Conservation (phyloP, 805 yeast species). For the Zygoascus ofunaensis region DNA sequence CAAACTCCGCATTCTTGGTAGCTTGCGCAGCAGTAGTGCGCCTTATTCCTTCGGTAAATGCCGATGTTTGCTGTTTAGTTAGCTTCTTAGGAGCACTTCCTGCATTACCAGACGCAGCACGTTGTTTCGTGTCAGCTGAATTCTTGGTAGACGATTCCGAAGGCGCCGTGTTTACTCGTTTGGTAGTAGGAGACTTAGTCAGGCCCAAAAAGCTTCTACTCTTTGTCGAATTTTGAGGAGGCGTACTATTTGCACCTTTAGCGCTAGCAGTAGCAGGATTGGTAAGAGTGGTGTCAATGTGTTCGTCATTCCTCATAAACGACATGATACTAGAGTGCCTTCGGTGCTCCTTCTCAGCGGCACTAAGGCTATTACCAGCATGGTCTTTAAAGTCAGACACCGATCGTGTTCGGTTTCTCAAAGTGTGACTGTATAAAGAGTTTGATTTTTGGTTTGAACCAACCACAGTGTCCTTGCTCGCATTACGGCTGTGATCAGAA, state of each 20-base stretch:
- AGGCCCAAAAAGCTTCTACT: conserved; percentile 3
- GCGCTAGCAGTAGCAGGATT: not conserved
- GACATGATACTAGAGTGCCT: conserved; percentile 20
- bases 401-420: conserved; percentile 13
- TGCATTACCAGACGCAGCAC: conserved; percentile 1
- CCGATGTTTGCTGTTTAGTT: conserved; percentile 33
- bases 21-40: conserved; percentile 69
- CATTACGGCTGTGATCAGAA: conserved; percentile 7
- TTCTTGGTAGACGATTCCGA: not conserved
- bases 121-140: not conserved
- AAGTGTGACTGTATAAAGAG: conserved; percentile 1
- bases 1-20: conserved; percentile 58
- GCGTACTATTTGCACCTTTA: not conserved
- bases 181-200: conserved; percentile 3
- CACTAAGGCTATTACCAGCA: not conserved
- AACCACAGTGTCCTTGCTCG: conserved; percentile 10
- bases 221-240: not conserved
- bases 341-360: conserved; percentile 10
- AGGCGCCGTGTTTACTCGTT: conserved; percentile 10
- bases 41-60: conserved; percentile 69
- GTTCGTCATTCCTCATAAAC: conserved; percentile 6
- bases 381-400: conserved; percentile 9
- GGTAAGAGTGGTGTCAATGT: not conserved
- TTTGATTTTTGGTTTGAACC: not conserved
- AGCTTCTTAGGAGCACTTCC: conserved; percentile 1